These are phyloP conservation scores for Yamadazyma phyllophila DNA, from an alignment of 805 yeast species.

Conservation along the genomic window DNA sequence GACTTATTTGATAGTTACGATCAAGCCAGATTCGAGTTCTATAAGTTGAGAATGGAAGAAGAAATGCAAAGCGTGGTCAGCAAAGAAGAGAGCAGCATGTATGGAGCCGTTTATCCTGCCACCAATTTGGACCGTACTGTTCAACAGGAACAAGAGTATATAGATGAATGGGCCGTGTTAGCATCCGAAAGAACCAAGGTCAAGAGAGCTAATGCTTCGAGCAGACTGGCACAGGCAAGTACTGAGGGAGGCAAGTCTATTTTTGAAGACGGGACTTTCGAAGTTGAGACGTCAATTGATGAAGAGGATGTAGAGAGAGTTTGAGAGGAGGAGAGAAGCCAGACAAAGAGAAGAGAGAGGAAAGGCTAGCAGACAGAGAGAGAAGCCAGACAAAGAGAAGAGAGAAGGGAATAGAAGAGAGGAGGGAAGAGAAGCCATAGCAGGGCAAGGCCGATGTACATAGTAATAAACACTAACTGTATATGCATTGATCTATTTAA, in stretches of 20 bases:
- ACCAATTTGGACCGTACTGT: conserved; percentile 67
- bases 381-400: no score
- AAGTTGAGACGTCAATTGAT: not conserved
- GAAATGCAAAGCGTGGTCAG: conserved; percentile 73
- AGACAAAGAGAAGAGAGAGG: not conserved
- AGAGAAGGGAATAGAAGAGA: not conserved
- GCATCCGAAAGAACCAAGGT: conserved; percentile 65
- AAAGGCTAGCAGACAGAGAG: no score
- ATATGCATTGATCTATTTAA: conserved; percentile 9
- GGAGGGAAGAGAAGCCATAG: no score
- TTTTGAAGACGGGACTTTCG: conserved; percentile 14
- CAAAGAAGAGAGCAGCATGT: conserved; percentile 82
- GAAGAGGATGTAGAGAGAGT: not conserved
- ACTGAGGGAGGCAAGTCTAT: conserved; percentile 17
- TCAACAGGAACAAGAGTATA: conserved; percentile 63
- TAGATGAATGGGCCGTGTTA: conserved; percentile 70
- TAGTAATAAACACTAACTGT: not conserved
- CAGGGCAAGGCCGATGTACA: no score
- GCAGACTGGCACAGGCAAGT: conserved; percentile 21
- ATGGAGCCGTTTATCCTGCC: conserved; percentile 70
- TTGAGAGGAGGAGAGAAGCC: not conserved
- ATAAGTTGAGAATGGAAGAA: conserved; percentile 77
- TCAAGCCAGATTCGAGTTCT: conserved; percentile 83
- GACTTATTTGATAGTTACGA: conserved; percentile 69
- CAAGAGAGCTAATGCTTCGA: conserved; percentile 42